Evolutionary conservation across 2,329 filamentous ascomycete species (phyloP), one percentile per base, ranked within the genome.

Genomic region (Tolypocladium tundrense): DNA sequence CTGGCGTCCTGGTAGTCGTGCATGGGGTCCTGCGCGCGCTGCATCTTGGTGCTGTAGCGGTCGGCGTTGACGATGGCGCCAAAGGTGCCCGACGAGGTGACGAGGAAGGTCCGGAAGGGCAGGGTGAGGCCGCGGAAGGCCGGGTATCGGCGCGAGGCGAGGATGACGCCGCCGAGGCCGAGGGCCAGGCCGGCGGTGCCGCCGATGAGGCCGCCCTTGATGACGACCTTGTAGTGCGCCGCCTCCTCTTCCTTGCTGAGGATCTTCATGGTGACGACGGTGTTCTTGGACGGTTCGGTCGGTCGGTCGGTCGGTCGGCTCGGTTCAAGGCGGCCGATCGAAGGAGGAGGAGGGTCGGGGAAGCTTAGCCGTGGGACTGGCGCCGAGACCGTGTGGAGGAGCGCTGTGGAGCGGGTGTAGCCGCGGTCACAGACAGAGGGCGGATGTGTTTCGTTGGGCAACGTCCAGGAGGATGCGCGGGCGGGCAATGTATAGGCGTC

Each of bases 231-330:
- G 83, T 95, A 96, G 82, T 97, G 92, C 57, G 83, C 89, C 60
- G 80, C 73, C 77, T 97, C 92, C 77, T 97, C 90, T 83, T 97
- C 91, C 72, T 93, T 91, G 67, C 89, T 95, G 71, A 97, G 82
- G 70, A 97, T 80, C 87, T 97, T 97, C 94, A 97, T 99, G 62
- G 55, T 80, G 74, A 11, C 48, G 48, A 35, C 27, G 48, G 48
- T 11, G 37, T 14, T 7, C 7, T 14, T 8, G 14, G 48, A 35
- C 2, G 16, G 4, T n/a, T 24, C 24, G 24, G 24, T 24, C 24
- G 24, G 24, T 24, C 24, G 24, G 24, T 24, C 24, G 24, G 24
- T 24, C 19, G 2, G 45, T 14, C 6, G 45, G 9, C 8, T n/a
- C 27, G 27, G 4, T 31, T 27, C 4, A 14, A 7, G 45, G 45